Percentiles rank a stretch among this genome's conserved stretches.
Conservation (phyloP, 2,329 filamentous ascomycete species). For the Elsinoe necatrix region DNA sequence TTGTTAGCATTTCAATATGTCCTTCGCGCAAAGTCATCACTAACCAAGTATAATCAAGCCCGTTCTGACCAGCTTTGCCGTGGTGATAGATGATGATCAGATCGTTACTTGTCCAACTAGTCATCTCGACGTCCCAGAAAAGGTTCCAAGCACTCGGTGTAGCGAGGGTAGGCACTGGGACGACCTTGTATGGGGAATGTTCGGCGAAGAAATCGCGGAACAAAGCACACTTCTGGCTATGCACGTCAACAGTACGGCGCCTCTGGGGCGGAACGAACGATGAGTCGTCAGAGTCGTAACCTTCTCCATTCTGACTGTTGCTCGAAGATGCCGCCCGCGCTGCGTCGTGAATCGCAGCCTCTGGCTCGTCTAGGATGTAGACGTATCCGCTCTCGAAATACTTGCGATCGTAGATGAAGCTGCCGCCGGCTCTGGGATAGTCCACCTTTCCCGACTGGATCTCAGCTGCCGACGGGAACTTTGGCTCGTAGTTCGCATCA, state of each 20-base stretch:
- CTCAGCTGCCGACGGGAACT: background rate
- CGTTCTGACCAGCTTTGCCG: conserved; percentile 6
- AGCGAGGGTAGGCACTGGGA: background rate
- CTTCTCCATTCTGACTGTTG: background rate
- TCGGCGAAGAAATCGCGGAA: conserved; percentile 4
- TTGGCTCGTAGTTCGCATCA: background rate
- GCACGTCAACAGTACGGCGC: background rate
- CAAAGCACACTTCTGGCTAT: background rate
- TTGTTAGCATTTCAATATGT: background rate
- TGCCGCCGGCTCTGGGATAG: background rate
- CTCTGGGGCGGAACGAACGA: no score
- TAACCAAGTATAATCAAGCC: conserved; percentile 5
- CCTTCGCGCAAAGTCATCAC: background rate
- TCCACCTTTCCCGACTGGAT: background rate
- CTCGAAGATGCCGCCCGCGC: background rate
- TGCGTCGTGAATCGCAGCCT: background rate
- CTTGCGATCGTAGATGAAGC: conserved; percentile 11
- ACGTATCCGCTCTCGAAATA: conserved; percentile 4
- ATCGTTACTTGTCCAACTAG: background rate
- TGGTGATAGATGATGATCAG: conserved; percentile 14
- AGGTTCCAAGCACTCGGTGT: background rate
- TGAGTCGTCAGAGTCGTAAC: no score
- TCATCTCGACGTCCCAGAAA: background rate
- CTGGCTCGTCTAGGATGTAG: conserved; percentile 7
- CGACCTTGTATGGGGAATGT: background rate